Conservation (phyloP, 2,329 filamentous ascomycete species). For the Neophaeococcomyces mojaviensis region DNA sequence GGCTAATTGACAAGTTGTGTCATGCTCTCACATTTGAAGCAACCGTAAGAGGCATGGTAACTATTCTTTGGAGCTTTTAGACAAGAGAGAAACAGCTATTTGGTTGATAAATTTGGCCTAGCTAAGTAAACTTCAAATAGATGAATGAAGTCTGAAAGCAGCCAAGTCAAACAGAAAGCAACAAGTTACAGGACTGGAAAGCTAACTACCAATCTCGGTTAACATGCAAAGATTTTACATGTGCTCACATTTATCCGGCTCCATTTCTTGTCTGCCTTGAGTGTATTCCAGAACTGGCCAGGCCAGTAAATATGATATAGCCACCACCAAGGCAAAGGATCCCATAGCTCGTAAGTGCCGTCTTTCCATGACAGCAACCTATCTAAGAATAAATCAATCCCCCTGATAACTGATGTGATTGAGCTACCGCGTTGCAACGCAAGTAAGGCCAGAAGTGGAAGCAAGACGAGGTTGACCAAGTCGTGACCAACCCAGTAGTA, state of each 20-base stretch:
- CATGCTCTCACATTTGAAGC: too few relatives aligned
- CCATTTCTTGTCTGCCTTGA: conserved; percentile 47
- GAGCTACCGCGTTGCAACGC: conserved; percentile 17
- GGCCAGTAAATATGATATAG: conserved; percentile 50
- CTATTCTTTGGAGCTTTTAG: too few relatives aligned
- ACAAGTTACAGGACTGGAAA: too few relatives aligned
- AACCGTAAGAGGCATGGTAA: too few relatives aligned
- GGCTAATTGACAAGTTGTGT: too few relatives aligned
- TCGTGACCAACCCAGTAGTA: conserved; percentile 66
- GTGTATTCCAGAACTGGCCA: conserved; percentile 39
- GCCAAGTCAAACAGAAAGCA: too few relatives aligned
- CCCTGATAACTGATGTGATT: conserved; percentile 1
- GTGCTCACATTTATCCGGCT: conserved; percentile 63
- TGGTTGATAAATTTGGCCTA: too few relatives aligned
- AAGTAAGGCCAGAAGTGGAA: conserved; percentile 39
- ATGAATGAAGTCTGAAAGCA: too few relatives aligned
- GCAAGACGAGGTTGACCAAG: conserved; percentile 45
- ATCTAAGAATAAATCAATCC: conserved; percentile 28
- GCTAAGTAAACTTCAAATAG: too few relatives aligned
- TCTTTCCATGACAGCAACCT: conserved; percentile 44
- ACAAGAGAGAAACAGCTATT: too few relatives aligned
- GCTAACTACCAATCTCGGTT: too few relatives aligned
- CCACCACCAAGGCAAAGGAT: conserved; percentile 45
- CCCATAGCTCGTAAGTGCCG: conserved; percentile 42
- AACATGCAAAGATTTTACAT: conserved; percentile 52